Base-by-base conservation (phyloP, 805 yeast genomes). In the Metschnikowia bowlesiae region DNA sequence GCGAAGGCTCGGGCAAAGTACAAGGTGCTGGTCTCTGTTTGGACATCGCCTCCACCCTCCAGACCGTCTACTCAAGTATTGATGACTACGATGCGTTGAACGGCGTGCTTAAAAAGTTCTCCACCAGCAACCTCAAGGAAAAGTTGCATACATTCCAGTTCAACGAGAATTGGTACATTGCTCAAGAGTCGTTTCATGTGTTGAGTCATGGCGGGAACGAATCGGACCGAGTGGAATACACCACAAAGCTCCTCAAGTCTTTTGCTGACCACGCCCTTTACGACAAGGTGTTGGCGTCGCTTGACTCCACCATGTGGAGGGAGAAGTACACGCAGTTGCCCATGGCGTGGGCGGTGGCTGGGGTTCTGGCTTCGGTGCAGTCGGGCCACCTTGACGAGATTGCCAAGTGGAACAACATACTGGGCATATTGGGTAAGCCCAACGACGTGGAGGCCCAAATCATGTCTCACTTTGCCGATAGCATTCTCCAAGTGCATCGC, bases 1-100 rank as follows among this genome's bases (percentile, higher is more conserved):
- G 14, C 16, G 16, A 13, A 3, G 37, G 9, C 9, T 7, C 7
- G 16, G 37, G 8, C 22, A 10, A 34, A 16, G 8, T n/a, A 34
- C 10, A 14, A 3, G 16, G 14, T 6, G 37, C 16, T 6, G 16
- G 16, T n/a, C 10, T 22, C 10, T 14, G 16, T 10, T 35, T 35
- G 38, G 9, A 35, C 26, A 35, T 35, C 59, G 75, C 74, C 22
- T 63, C 71, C 1, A 75, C 83, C 5, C 66, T 94, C n/a, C 89
- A 89, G 58, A 76, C 78, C 29, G 87, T 91, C 72, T 94, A 94
- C 64, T 85, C 96, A 7, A 85, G 82, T 50, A 81, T 94, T 44
- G 92, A 89, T 59, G 99, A 95, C 61, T 77, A 84, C 35, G 99
- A 94, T 70, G 84, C 96, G 0, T 73, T 94, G 32, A 91, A 87